Evolutionary conservation across 2,329 filamentous ascomycete genomes (phyloP), one percentile per base, ranked within the genome.

Genomic region (Penicillium nordicum): DNA sequence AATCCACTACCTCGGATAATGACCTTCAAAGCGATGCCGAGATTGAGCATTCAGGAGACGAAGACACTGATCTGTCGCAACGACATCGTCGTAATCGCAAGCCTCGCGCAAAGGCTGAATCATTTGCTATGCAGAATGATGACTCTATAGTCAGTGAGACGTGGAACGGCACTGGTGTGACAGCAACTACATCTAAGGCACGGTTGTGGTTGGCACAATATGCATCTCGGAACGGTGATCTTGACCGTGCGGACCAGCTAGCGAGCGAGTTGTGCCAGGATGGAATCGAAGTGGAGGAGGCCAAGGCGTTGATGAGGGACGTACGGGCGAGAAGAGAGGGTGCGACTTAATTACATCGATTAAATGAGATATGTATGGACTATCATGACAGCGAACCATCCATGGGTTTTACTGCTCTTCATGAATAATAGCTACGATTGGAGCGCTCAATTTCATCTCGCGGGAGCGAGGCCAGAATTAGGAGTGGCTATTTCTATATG

Each of bases 221-320:
- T 76, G 88, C 91, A 12, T 88, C 96, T 77, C 82, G 84, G 37
- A 84, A 83, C 11, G 86, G 86, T 38, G 91, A 96, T 72, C 90
- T 90, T 66, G 79, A 82, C 32, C 83, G 88, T 21, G 90, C 91
- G 4, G 88, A 89, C 75, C 85, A 90, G 60, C 78, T 97, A 41
- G 92, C 92, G 0, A 91, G 88, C 59, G 94, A 99, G 75, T 79
- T 99, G 44, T 97, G 92, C 71, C 91, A 97, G 74, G 94, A 99
- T 74, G 94, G 94, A 0, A 87, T 95, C 27, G 94, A 97, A 74
- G 91, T 97, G 2, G 94, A 99, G 72, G 94, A 99, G 74, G 94
- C 94, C 29, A 97, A 97, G 76, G 91, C 92, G 4, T 78, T 97
- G 64, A 89, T 96, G 59, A 83, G 91, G 59, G 93, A 97, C 73